Evolutionary conservation across 345 rosid species (phyloP), one percentile per base, ranked within the genome.

Genomic region (Salix caprea): DNA sequence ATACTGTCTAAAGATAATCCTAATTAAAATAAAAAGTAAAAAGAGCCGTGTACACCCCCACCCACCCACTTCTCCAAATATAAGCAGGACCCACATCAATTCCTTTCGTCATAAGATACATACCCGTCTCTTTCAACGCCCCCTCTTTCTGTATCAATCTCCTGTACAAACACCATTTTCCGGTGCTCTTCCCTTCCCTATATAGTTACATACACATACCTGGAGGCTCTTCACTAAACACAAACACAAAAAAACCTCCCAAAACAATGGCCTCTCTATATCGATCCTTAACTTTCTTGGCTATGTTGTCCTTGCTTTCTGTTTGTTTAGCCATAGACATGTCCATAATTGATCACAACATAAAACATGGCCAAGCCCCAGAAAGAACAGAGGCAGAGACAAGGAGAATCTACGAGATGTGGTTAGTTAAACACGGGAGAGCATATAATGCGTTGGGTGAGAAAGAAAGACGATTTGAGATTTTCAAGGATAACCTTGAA

Each of bases 401-500:
- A 4, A 21, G 23, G 61, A 76, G 46, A 28, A 76, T 90, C 40
- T 91, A 86, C 73, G 92, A 90, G 80, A 50, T 70, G 37, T 91
- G 97, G 97, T 66, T 87, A 76, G 82, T 84, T 6, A 77, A 76
- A 72, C 88, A 91, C n/a, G 77, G 85, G 5, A 91, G 89, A 73
- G 58, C n/a, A 39, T 86, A 90, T 72, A 86, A 91, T 18, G 86
- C 80, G n/a, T 68, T 89, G 54, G 92, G 87, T 0, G 97, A 91
- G 82, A 87, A 76, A 73, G 91, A 85, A 73, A 83, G 65, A 44
- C 84, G 94, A 48, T 90, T 87, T 37, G 76, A 86, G 67, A 86
- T 92, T 10, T 92, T 90, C 44, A 82, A 84, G 84, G 91, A 92
- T 46, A 92, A 92, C 36, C 74, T 89, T 54, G 85, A 75, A 75